Evolutionary conservation across 257 asterid species (phyloP).

Genomic region (Lycium ferocissimum): DNA sequence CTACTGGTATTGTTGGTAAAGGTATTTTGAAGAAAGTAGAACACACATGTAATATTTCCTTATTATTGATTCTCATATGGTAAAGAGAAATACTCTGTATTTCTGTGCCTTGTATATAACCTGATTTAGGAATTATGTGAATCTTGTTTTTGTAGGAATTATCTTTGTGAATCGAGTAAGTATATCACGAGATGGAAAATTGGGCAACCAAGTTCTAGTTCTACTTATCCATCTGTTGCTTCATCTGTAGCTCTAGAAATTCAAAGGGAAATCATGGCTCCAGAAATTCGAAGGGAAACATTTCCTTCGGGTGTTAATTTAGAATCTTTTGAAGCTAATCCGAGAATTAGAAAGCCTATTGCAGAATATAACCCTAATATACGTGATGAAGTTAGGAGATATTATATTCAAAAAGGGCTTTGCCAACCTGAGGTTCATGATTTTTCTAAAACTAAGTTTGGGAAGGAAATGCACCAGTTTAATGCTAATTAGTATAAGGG

Average conservation of each 20-base stretch:
- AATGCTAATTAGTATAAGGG: not conserved
- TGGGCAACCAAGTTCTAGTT: no score
- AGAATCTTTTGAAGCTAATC: not conserved
- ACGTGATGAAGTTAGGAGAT: not conserved
- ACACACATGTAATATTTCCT: not conserved
- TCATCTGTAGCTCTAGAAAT: no score
- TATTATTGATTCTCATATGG: not conserved
- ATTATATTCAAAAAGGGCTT: not conserved
- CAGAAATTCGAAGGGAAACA: no score
- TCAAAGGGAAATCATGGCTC: no score
- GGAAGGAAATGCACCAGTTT: not conserved
- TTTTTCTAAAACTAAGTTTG: not conserved
- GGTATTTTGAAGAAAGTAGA: not conserved
- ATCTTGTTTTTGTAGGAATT: no score
- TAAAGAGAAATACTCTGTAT: not conserved
- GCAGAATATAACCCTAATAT: not conserved
- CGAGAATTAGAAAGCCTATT: not conserved
- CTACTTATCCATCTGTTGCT: no score
- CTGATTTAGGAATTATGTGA: no score
- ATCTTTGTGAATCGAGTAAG: no score
- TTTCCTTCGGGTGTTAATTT: not conserved
- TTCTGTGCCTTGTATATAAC: not conserved
- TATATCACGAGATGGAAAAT: no score
- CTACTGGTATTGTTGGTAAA: not conserved
- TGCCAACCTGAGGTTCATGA: not conserved